Percentiles rank a stretch among this genome's conserved stretches.
phyloP scores from a whole-genome alignment of 1,284 basidiomycete genomes.

The Leccinum laetum region DNA sequence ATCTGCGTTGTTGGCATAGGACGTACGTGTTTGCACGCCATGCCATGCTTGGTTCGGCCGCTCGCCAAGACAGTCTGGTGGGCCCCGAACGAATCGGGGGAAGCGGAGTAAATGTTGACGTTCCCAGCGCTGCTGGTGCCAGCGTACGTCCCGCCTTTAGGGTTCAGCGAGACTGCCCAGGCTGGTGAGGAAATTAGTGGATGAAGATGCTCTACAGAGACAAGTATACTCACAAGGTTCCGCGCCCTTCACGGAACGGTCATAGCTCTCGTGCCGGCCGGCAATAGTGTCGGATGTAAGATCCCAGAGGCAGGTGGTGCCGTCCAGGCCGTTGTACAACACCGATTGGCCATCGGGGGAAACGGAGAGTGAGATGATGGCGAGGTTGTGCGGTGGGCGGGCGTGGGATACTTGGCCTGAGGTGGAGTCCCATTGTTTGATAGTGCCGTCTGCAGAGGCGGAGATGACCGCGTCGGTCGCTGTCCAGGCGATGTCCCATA shows the following conservation, averaged over 20 bases:
- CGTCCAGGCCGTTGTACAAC: conserved; percentile 80
- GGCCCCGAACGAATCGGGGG: conserved; percentile 60
- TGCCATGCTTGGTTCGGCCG: conserved; percentile 80
- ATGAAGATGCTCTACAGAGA: not conserved
- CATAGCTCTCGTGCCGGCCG: conserved; percentile 73
- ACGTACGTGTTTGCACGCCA: conserved; percentile 78
- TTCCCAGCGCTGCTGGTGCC: conserved; percentile 78
- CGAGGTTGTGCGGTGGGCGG: conserved; percentile 71
- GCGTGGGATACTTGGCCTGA: conserved; percentile 65
- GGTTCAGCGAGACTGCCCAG: conserved; percentile 82
- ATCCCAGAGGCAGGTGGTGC: conserved; percentile 74
- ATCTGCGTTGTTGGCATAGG: conserved; percentile 5
- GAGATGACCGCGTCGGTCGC: conserved; percentile 63
- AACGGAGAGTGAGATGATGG: conserved; percentile 70
- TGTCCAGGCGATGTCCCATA: conserved; percentile 83
- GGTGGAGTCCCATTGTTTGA: conserved; percentile 67
- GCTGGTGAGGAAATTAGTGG: conserved; percentile 40
- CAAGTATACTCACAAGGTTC: conserved; percentile 63
- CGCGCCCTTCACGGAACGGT: conserved; percentile 48
- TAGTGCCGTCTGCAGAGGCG: conserved; percentile 72
- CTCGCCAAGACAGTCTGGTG: conserved; percentile 56
- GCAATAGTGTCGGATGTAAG: conserved; percentile 56
- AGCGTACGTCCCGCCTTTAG: conserved; percentile 70
- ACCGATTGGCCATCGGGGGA: conserved; percentile 62
- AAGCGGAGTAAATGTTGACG: conserved; percentile 65